These are phyloP conservation scores for Chalaropsis ovoidea DNA, from an alignment of 2,329 filamentous ascomycete species.

Conservation along the genomic window DNA sequence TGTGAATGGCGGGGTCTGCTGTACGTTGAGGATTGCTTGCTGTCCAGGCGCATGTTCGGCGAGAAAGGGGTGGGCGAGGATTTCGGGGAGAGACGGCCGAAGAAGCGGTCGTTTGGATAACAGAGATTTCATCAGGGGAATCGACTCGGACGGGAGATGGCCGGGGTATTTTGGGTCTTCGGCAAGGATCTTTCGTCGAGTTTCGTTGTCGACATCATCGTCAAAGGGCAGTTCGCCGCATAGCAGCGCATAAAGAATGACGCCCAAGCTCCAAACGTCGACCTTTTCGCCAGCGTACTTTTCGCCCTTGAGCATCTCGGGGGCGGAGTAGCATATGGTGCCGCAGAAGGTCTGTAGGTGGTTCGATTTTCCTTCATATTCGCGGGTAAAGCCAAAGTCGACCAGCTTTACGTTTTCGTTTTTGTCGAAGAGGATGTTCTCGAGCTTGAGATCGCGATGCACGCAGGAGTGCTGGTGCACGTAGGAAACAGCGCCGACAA, in stretches of 20 bases:
- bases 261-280: conserved; percentile 85
- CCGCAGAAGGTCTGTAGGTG: conserved; percentile 96
- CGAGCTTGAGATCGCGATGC: conserved; percentile 90
- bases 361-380: conserved; percentile 91
- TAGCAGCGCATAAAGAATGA: conserved; percentile 73
- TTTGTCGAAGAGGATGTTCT: conserved; percentile 70
- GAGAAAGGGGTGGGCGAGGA: conserved; percentile 79
- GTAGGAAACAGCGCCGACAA: conserved; percentile 89
- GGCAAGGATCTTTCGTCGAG: conserved; percentile 71
- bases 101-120: conserved; percentile 83
- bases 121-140: conserved; percentile 64
- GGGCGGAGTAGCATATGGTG: conserved; percentile 93
- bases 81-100: conserved; percentile 71
- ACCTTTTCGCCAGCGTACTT: conserved; percentile 98
- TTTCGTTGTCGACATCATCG: conserved; percentile 84
- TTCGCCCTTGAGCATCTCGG: conserved; percentile 96
- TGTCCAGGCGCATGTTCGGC: conserved; percentile 78
- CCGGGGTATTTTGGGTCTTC: conserved; percentile 81
- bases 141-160: conserved; percentile 65
- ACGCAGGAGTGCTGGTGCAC: conserved; percentile 94
- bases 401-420: conserved; percentile 95
- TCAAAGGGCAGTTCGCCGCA: conserved; percentile 88
- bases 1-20: conserved; percentile 71
- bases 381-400: conserved; percentile 94
- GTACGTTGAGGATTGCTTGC: conserved; percentile 75